Evolutionary conservation across 1,284 basidiomycete species (phyloP), one percentile per base, ranked within the genome.

Genomic region (Bondarzewia mesenterica): DNA sequence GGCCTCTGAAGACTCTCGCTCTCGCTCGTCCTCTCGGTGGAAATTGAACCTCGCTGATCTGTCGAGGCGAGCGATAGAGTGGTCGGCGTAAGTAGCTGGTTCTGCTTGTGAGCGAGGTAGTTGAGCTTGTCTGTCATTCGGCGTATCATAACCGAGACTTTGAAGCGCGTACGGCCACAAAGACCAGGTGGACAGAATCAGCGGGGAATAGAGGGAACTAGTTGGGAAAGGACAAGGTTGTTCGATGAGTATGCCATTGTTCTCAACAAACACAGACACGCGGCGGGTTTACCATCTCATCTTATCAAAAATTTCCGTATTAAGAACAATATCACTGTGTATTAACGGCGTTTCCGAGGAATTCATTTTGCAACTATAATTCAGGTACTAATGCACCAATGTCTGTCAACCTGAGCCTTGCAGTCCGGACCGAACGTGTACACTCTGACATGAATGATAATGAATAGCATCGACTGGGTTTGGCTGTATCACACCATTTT

Each of bases 41-140:
- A 85, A 60, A 84, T 74, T 2, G 81, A 85, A 5, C 72, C 77
- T 48, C 78, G 69, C 53, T 80, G 72, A 49, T 63, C 15, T 61
- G 58, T 50, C 55, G 52, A 16, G 44, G 59, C 27, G 44, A 54
- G 7, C 46, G 58, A 57, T 39, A 53, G 55, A 53, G 55, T 43
- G 51, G 50, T 36, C 50, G 56, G 42, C 50, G 52, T 44, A 42
- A 52, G 50, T 44, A 50, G 37, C 51, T 54, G 45, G 50, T 50
- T 42, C 38, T 51, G 59, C 45, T 53, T 54, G 43, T 54, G 44
- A 40, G 49, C 52, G 38, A 70, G 69, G 8, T n/a, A n/a, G n/a
- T 63, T 62, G 27, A 74, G 61, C 55, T 66, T 72, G 59, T 67
- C 69, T 3, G 70, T 65, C 69, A 74, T 71, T 53, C 64, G 64